Conservation (phyloP, 306 rosid species). For the Delonix regia region DNA sequence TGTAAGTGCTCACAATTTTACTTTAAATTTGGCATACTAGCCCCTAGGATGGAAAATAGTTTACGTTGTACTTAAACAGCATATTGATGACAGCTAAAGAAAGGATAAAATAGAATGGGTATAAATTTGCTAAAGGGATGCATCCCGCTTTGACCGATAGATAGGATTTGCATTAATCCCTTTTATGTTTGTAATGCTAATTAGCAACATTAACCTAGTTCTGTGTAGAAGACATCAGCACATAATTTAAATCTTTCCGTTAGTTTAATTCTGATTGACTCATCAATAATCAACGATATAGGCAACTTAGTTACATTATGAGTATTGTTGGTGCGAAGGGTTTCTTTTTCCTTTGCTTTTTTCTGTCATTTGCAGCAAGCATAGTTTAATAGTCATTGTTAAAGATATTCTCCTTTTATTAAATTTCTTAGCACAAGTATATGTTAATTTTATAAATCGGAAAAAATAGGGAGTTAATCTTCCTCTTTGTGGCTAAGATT, state of each 20-base stretch:
- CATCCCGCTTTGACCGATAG: not conserved
- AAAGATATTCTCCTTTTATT: not conserved
- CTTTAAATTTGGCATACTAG: slow-evolving; percentile 9
- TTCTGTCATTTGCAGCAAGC: not conserved
- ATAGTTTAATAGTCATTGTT: slow-evolving; percentile 4
- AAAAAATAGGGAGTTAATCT: not conserved
- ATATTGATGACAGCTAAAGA: slow-evolving; percentile 6
- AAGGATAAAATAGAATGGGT: not conserved
- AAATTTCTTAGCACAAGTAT: not conserved
- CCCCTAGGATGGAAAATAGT: not conserved
- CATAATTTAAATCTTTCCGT: not conserved
- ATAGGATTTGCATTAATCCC: slow-evolving; percentile 11
- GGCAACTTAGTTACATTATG: not conserved
- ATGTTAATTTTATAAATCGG: not conserved
- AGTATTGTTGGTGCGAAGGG: not conserved
- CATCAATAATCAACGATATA: not conserved
- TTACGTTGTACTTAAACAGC: not conserved
- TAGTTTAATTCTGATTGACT: not conserved
- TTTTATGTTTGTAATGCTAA: not conserved
- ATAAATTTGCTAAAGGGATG: not conserved
- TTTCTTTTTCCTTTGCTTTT: not conserved
- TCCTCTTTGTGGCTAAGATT: slow-evolving; percentile 4
- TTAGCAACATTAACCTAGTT: slow-evolving; percentile 6
- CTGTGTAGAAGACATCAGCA: not conserved
- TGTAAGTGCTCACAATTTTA: slow-evolving; percentile 47